Evolutionary conservation across 495 filamentous ascomycete species (phyloP).

Genomic region (Astrocystis sublimbata): DNA sequence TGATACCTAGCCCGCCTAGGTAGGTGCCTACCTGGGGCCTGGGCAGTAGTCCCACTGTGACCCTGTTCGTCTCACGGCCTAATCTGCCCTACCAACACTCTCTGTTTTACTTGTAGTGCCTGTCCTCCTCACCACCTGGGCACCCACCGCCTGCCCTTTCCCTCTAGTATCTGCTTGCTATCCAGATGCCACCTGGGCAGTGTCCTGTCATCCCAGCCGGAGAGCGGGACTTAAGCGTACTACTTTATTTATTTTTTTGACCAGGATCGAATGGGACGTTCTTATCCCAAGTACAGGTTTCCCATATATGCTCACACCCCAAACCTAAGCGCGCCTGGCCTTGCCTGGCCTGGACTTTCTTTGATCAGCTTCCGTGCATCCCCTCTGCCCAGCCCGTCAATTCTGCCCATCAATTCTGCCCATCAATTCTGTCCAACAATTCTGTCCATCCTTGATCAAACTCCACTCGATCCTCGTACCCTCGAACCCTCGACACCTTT

Average conservation of each 20-base stretch:
- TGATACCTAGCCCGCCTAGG: not conserved
- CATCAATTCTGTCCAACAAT: no score
- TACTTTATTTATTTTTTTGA: not conserved
- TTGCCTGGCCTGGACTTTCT: constrained; percentile 1
- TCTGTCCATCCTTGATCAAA: no score
- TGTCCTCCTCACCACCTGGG: not conserved
- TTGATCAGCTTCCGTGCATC: constrained; percentile 4
- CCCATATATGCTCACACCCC: constrained; percentile 2
- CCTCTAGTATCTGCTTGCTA: not conserved
- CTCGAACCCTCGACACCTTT: not conserved
- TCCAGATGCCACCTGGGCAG: not conserved
- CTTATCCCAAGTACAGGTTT: constrained; percentile 10
- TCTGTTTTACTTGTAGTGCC: not conserved
- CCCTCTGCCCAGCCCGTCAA: not conserved
- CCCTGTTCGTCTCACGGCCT: no score
- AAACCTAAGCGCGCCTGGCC: not conserved
- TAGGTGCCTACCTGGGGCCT: no score
- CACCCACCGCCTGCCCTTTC: not conserved
- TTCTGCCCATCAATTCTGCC: no score
- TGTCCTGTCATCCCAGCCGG: not conserved
- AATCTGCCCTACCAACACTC: not conserved
- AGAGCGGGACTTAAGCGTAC: not conserved
- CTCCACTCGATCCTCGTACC: not conserved
- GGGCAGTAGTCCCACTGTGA: no score
- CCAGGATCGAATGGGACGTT: constrained; percentile 7